Conservation (phyloP, 495 filamentous ascomycete genomes). For the Penicillium samsonianum region DNA sequence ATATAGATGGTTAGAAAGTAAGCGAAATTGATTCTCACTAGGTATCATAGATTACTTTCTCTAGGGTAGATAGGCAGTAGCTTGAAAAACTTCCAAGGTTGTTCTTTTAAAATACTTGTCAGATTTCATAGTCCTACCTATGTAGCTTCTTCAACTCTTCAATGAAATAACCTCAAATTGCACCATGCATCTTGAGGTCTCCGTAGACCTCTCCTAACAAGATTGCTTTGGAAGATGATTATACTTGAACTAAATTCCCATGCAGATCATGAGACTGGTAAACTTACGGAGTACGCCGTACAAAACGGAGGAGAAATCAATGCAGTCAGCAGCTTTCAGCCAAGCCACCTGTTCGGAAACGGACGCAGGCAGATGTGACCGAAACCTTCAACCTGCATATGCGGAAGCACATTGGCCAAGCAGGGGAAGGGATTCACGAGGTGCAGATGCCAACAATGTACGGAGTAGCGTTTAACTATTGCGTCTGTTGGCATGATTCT, state of each 20-base stretch:
- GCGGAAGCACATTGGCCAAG: neutral
- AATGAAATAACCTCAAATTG: no score
- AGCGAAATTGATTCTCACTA: no score
- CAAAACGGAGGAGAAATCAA: neutral
- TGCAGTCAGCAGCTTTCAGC: neutral
- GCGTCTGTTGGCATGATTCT: neutral
- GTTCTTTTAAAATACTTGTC: no score
- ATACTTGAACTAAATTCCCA: neutral
- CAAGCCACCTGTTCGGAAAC: slow-evolving; percentile 2
- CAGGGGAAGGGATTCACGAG: neutral
- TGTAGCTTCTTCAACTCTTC: neutral
- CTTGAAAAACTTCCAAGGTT: no score
- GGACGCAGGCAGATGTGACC: neutral
- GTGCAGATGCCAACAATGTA: neutral
- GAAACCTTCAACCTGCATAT: neutral
- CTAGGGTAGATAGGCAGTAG: no score
- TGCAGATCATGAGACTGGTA: neutral
- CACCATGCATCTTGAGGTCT: no score
- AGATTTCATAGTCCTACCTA: neutral
- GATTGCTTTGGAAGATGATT: neutral
- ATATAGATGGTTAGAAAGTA: no score
- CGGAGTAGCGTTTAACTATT: neutral
- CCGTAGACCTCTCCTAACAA: neutral
- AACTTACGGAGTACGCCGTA: neutral
- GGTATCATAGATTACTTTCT: no score